Percentiles rank a stretch among this genome's conserved stretches.
These are phyloP conservation scores for Cyclotella atomus DNA, from an alignment of 108 stramenopile genomes.

Conservation along the genomic window DNA sequence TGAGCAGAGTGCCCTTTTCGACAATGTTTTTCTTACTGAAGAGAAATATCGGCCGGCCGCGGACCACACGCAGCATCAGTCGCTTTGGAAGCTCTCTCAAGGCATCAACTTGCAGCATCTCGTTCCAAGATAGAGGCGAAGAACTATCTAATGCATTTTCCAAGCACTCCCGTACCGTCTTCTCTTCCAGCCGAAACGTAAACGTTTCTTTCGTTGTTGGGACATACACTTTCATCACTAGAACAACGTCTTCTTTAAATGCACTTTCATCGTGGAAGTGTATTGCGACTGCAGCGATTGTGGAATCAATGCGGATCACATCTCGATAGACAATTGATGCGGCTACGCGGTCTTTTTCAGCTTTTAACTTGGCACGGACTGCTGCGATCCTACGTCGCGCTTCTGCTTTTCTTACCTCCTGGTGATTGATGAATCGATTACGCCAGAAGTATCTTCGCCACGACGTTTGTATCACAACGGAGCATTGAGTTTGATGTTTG, in stretches of 20 bases:
- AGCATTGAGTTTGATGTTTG: slow-evolving; percentile 20
- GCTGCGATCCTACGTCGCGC: slow-evolving; percentile 21
- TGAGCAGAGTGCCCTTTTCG: slow-evolving; percentile 46
- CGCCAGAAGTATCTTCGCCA: slow-evolving; percentile 51
- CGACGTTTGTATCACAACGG: slow-evolving; percentile 21
- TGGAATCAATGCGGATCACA: slow-evolving; percentile 32
- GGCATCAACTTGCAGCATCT: slow-evolving; percentile 40
- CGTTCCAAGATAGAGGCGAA: slow-evolving; percentile 42
- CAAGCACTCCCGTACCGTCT: slow-evolving; percentile 38
- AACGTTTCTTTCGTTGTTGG: slow-evolving; percentile 48
- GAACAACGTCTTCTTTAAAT: slow-evolving; percentile 17
- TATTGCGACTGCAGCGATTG: slow-evolving; percentile 28
- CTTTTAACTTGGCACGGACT: slow-evolving; percentile 27
- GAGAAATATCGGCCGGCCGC: slow-evolving; percentile 43
- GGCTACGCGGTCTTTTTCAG: slow-evolving; percentile 7
- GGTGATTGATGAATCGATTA: slow-evolving; percentile 22
- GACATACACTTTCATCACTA: slow-evolving; percentile 43
- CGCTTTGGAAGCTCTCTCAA: slow-evolving; percentile 32
- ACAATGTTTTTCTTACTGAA: slow-evolving; percentile 46
- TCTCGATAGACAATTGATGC: slow-evolving; percentile 34
- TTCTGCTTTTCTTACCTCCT: slow-evolving; percentile 10
- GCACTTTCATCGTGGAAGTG: slow-evolving; percentile 20
- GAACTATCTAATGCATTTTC: slow-evolving; percentile 40
- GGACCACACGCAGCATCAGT: slow-evolving; percentile 33
- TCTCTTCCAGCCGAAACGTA: slow-evolving; percentile 37